Base-by-base conservation (phyloP, 163 green algal genomes). In the Scenedesmus sp. region DNA sequence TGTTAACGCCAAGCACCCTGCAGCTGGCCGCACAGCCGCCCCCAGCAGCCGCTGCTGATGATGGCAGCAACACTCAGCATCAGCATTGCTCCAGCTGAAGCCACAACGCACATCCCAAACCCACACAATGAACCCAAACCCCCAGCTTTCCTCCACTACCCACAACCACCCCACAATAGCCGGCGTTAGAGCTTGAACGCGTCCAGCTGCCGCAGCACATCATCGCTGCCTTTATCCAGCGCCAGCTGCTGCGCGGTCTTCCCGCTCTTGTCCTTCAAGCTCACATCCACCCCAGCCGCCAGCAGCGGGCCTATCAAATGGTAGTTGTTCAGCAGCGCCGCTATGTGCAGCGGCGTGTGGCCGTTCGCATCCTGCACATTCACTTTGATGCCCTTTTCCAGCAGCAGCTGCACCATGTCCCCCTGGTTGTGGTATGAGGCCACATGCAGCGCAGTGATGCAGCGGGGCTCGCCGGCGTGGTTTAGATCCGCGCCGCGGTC, bases 201-300 rank as follows among this genome's bases (percentile, higher is more conserved):
- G 18, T 90, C 83, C 55, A 93, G 55, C 90, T 93, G 90, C 64
- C 86, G 64, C 84, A 93, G 56, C 85, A 93, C 90, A 55, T 93
- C 90, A 26, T 88, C 85, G 70, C 84, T 91, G 60, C 85, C 77
- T 34, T 88, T 91, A 18, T 93, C 85, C 52, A 88, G 56, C 20
- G 90, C 90, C 9, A 93, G 76, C 76, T 93, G 76, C 59, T 93
- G 67, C 6, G 90, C 90, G 6, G 84, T 91, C 8, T 60, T 34
- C 18, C 90, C 79, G 26, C 74, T 76, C 13, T 88, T 84, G 52
- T 93, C 90, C 3, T 74, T 64, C 46, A 93, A 64, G 4, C 46
- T 81, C 23, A 62, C 73, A 57, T 93, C 90, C 6, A 83, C 87
- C 20, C 77, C 46, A 54, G 85, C 85, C 2, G 76, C 84, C 10